A percentile compares a stretch with the other conserved stretches of the same genome.
phyloP scores from a whole-genome alignment of 352 stramenopile genomes.

The Globisporangium barbulae region DNA sequence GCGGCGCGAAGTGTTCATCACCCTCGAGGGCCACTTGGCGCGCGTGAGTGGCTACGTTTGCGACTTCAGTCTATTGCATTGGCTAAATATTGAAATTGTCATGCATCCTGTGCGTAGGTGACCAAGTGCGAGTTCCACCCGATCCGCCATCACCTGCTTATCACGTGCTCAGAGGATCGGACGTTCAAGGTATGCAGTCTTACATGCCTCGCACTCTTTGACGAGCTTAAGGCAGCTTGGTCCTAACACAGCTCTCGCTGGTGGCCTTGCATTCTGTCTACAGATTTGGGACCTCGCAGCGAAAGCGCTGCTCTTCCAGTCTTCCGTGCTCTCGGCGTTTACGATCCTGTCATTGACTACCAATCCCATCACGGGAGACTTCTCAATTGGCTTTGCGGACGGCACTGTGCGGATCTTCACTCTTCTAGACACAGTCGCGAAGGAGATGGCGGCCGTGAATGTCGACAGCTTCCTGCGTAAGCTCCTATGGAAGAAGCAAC shows the following conservation, averaged over 20 bases:
- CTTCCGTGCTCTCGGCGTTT: conserved; percentile 69
- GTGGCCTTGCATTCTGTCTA: neutral
- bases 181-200: conserved; percentile 66
- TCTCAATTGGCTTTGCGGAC: conserved; percentile 68
- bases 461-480: conserved; percentile 50
- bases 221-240: neutral
- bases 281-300: conserved; percentile 78
- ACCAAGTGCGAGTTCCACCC: conserved; percentile 75
- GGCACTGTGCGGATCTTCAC: conserved; percentile 60
- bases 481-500: conserved; percentile 27
- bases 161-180: conserved; percentile 77
- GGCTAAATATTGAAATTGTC: neutral
- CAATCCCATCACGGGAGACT: conserved; percentile 63
- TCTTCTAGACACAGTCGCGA: conserved; percentile 46
- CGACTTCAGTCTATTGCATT: neutral
- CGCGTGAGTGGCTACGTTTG: conserved; percentile 23
- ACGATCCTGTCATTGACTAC: conserved; percentile 61
- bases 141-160: conserved; percentile 54
- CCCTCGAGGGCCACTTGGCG: conserved; percentile 67
- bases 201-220: neutral
- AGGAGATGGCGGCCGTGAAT: conserved; percentile 45
- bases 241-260: neutral
- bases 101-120: conserved; percentile 28
- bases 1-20: conserved; percentile 48
- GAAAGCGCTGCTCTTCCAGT: conserved; percentile 70